A percentile compares a stretch with the other conserved stretches of the same genome.
phyloP scores from a whole-genome alignment of 495 filamentous ascomycete species.

The Niebla homalea region DNA sequence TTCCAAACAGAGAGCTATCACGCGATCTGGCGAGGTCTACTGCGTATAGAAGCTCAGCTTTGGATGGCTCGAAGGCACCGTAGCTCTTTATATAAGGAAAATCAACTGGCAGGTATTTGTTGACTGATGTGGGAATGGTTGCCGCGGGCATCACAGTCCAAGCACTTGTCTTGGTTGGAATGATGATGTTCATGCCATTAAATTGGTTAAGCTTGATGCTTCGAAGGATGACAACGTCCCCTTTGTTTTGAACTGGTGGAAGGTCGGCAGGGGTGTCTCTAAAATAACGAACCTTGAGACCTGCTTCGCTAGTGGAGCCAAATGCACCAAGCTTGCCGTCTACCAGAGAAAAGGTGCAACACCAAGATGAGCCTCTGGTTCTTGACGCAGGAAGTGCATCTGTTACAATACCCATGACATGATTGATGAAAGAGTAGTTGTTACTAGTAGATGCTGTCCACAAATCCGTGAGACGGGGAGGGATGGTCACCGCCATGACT shows the following conservation, averaged over 20 bases:
- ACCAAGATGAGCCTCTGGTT: conserved; percentile 24
- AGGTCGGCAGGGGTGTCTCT: conserved; percentile 24
- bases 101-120: conserved; percentile 14
- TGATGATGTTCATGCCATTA: conserved; percentile 14
- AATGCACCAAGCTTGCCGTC: conserved; percentile 25
- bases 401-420: conserved; percentile 36
- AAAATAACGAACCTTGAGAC: conserved; percentile 40
- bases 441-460: conserved; percentile 19
- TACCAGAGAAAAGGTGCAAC: conserved; percentile 37
- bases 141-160: conserved; percentile 18
- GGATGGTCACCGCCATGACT: conserved; percentile 14
- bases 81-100: conserved; percentile 17
- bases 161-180: conserved; percentile 15
- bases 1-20: conserved; percentile 9
- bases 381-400: conserved; percentile 25
- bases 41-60: conserved; percentile 13
- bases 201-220: conserved; percentile 26
- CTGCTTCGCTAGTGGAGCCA: conserved; percentile 20
- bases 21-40: conserved; percentile 15
- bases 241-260: conserved; percentile 25
- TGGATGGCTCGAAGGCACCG: conserved; percentile 9
- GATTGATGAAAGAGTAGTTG: conserved; percentile 18
- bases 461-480: conserved; percentile 24
- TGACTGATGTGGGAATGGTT: conserved; percentile 21
- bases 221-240: conserved; percentile 37